Base-by-base conservation (phyloP, 805 yeast genomes). In the Zygosaccharomyces pseudorouxii region DNA sequence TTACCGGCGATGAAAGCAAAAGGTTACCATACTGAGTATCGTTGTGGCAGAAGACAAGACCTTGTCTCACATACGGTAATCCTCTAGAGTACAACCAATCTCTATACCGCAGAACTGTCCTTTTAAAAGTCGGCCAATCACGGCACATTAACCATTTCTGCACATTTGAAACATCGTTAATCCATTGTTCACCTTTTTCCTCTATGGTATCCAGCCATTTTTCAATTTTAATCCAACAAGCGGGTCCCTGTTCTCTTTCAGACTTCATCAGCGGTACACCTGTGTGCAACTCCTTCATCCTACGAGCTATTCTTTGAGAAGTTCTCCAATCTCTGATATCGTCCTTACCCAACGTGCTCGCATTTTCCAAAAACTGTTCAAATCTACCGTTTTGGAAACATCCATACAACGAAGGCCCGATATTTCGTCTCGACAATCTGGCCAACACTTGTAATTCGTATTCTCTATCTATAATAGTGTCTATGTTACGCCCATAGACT, bases 21-120 rank as follows among this genome's bases (percentile, higher is more conserved):
- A 93, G 74, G 62, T 93, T 93, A 29, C 99, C 99, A 64, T 93
- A 92, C 67, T 93, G 99, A 0, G 98, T 86, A 67, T 92, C 99
- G 62, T 93, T 93, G 68, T 93, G 99, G 58, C 97, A 89, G 63
- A 93, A 93, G 11, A 80, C 89, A 52, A 86, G 72, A 46, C 75
- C 72, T 11, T 73, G 70, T 42, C 72, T 68, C 31, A 81, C 65
- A 18, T 64, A 64, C 8, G 43, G 31, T 65, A 68, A 18, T 46
- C 52, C 18, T 66, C 67, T 22, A 5, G 57, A 57, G 31, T 72
- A 73, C 16, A 93, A 68, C 89, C 90, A 88, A 5, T 71, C 64
- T 46, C 75, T 73, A 66, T 90, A 92, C 42, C 61, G 65, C 1
- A 59, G 58, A 6, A 86, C 67, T n/a, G 73, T 60, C 2, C 58